These are phyloP conservation scores for Thielaviopsis punctulata DNA, from an alignment of 2,329 filamentous ascomycete species.

Conservation along the genomic window DNA sequence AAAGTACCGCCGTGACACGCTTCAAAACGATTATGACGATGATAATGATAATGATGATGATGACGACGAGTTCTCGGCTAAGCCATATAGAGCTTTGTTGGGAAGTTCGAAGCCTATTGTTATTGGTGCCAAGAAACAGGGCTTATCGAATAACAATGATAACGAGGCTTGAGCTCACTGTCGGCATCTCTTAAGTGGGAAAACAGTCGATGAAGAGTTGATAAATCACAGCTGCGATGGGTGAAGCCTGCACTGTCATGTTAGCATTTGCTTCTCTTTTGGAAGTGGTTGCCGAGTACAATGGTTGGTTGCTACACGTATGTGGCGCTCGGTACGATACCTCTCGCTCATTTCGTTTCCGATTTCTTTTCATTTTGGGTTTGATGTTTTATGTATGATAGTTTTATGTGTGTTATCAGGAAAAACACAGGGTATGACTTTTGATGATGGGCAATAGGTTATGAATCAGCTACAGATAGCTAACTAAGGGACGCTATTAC, in stretches of 20 bases:
- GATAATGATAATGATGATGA: conserved; percentile 35
- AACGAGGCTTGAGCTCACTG: conserved; percentile 24
- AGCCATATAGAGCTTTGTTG: conserved; percentile 42
- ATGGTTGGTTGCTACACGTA: too few relatives aligned
- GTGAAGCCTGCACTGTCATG: not conserved
- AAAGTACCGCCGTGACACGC: not conserved
- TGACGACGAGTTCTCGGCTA: conserved; percentile 32
- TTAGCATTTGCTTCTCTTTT: not conserved
- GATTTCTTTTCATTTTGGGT: not conserved
- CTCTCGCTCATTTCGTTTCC: too few relatives aligned
- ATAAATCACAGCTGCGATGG: not conserved
- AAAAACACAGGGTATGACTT: not conserved
- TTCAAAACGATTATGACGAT: conserved; percentile 17
- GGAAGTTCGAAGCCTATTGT: conserved; percentile 36
- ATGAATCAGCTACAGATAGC: not conserved
- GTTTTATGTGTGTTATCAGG: not conserved
- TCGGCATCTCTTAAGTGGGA: conserved; percentile 52
- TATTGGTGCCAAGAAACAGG: conserved; percentile 32
- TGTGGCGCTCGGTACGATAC: too few relatives aligned
- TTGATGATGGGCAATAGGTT: not conserved
- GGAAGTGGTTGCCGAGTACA: not conserved
- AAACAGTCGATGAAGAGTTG: conserved; percentile 53
- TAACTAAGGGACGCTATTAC: not conserved
- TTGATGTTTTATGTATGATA: not conserved
- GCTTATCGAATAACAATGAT: conserved; percentile 44